Evolutionary conservation across 2,329 filamentous ascomycete species (phyloP).

Genomic region (Fusarium redolens): DNA sequence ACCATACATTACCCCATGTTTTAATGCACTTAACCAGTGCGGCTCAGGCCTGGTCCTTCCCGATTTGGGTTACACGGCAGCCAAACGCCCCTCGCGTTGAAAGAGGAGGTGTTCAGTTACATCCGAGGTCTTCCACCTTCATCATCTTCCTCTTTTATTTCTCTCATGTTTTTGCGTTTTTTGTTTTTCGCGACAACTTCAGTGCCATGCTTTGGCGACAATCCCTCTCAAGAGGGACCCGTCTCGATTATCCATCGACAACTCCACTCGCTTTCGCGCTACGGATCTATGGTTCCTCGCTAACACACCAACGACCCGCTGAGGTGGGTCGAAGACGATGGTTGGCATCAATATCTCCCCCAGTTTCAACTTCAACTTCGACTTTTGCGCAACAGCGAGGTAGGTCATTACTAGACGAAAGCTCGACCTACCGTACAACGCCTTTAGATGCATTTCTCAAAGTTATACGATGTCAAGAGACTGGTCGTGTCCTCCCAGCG

Average conservation of each 20-base stretch:
- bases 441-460: constrained; percentile 45
- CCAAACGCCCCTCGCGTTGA: constrained; percentile 26
- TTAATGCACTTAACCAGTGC: constrained; percentile 29
- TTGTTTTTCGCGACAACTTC: constrained; percentile 8
- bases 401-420: background rate
- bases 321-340: constrained; percentile 42
- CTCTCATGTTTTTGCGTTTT: background rate
- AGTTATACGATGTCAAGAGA: constrained; percentile 48
- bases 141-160: constrained; percentile 6
- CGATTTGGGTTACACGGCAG: constrained; percentile 41
- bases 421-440: background rate
- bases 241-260: constrained; percentile 35
- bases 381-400: constrained; percentile 14
- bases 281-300: constrained; percentile 41
- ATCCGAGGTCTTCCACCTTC: constrained; percentile 17
- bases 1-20: constrained; percentile 22
- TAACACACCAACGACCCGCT: constrained; percentile 36
- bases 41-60: constrained; percentile 23
- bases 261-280: constrained; percentile 37
- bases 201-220: constrained; percentile 48
- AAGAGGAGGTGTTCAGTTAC: constrained; percentile 30
- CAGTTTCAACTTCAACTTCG: constrained; percentile 16
- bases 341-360: constrained; percentile 38
- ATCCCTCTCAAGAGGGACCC: constrained; percentile 38
- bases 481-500: constrained; percentile 35